Percentiles rank a stretch among this genome's conserved stretches.
phyloP scores from a whole-genome alignment of 768 basidiomycete genomes.

The Dictyophora rubrovolvata region DNA sequence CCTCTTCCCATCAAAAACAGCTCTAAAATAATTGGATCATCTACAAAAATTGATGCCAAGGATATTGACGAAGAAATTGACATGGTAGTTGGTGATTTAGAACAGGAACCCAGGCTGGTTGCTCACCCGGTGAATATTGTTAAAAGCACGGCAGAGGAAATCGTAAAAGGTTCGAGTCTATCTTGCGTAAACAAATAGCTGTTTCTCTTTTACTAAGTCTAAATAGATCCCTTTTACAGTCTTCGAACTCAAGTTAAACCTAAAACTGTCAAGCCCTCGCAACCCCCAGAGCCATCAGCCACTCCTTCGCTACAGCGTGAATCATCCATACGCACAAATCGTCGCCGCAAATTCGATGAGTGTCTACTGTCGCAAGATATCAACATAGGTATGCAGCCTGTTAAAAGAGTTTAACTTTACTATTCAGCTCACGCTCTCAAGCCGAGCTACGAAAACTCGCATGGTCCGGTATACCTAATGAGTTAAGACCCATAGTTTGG shows the following conservation, averaged over 20 bases:
- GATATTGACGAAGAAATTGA: constrained; percentile 68
- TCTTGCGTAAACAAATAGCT: constrained; percentile 13
- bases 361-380: constrained; percentile 70
- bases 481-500: constrained; percentile 88
- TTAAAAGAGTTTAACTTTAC: background rate
- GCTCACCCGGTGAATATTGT: constrained; percentile 19
- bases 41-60: constrained; percentile 19
- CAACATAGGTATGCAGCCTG: constrained; percentile 53
- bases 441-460: constrained; percentile 83
- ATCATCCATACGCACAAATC: constrained; percentile 67
- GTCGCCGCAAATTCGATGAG: constrained; percentile 72
- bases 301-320: constrained; percentile 60
- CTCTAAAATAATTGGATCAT: constrained; percentile 17
- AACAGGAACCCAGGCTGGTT: constrained; percentile 26
- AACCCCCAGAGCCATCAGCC: constrained; percentile 13
- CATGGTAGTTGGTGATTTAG: constrained; percentile 69
- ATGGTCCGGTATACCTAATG: constrained; percentile 88
- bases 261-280: constrained; percentile 1
- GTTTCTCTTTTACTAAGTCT: constrained; percentile 19
- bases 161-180: constrained; percentile 56
- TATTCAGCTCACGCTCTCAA: constrained; percentile 18
- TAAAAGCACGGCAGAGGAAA: constrained; percentile 48
- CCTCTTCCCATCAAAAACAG: constrained; percentile 15
- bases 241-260: constrained; percentile 32
- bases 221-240: constrained; percentile 49